Percentiles rank a stretch among this genome's conserved stretches.
Evolutionary conservation across 805 yeast species (phyloP).

Genomic region (Spathaspora passalidarum): DNA sequence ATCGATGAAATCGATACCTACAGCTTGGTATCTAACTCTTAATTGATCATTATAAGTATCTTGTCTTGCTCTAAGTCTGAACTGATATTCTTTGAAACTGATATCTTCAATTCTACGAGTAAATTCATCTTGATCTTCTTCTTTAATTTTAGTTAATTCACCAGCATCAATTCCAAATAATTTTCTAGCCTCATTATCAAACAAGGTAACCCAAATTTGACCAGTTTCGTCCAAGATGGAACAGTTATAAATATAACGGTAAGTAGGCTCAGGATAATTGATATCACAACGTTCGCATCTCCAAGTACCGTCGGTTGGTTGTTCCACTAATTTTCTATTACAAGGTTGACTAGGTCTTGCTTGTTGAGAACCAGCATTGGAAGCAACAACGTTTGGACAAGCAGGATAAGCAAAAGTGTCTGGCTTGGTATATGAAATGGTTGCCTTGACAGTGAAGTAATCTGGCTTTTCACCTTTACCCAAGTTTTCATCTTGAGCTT

Average conservation of each 20-base stretch:
- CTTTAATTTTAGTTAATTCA: constrained; percentile 46
- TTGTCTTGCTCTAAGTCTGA: constrained; percentile 77
- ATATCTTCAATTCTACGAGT: constrained; percentile 42
- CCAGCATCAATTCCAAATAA: constrained; percentile 67
- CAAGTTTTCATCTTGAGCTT: constrained; percentile 62
- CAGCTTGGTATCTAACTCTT: constrained; percentile 71
- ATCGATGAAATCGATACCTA: constrained; percentile 51
- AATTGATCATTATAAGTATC: constrained; percentile 80
- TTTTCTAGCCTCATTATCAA: constrained; percentile 77
- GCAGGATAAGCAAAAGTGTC: constrained; percentile 89
- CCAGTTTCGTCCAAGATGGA: constrained; percentile 80
- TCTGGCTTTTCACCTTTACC: constrained; percentile 81
- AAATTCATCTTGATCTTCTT: constrained; percentile 41
- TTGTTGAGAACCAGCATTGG: constrained; percentile 8
- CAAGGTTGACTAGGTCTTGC: constrained; percentile 36
- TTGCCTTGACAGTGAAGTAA: constrained; percentile 71
- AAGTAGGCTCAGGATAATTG: constrained; percentile 63
- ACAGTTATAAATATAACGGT: constrained; percentile 76
- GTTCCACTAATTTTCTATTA: constrained; percentile 78
- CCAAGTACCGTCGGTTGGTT: constrained; percentile 69
- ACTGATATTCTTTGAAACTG: constrained; percentile 66
- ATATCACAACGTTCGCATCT: constrained; percentile 90
- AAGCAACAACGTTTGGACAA: constrained; percentile 53
- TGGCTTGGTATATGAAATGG: constrained; percentile 64
- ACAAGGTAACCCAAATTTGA: constrained; percentile 80